A percentile compares a stretch with the other conserved stretches of the same genome.
phyloP scores from a whole-genome alignment of 225 moss, liverwort and hornwort species.

The Rhytidiadelphus loreus region DNA sequence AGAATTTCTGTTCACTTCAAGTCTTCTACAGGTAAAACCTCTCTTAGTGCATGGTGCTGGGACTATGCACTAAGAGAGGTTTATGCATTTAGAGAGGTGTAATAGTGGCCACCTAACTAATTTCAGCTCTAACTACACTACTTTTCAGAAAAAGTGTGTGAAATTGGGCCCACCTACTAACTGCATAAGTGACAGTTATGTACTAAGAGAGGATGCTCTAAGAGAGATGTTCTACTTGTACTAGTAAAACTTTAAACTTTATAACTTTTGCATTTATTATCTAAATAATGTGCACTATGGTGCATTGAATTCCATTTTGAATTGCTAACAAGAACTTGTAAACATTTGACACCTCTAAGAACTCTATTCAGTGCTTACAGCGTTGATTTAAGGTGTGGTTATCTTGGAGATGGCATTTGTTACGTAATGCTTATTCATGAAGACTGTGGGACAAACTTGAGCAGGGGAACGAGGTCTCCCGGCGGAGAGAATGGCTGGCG shows the following conservation, averaged over 20 bases:
- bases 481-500: slow-evolving; percentile 91
- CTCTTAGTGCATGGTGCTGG: too few relatives aligned
- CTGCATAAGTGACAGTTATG: too few relatives aligned
- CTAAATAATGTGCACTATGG: not conserved
- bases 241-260: not conserved
- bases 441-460: not conserved
- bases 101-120: too few relatives aligned
- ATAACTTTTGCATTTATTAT: not conserved
- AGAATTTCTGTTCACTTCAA: not conserved
- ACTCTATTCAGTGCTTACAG: not conserved
- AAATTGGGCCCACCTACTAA: too few relatives aligned
- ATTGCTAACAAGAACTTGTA: not conserved
- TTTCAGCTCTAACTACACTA: too few relatives aligned
- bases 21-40: not conserved
- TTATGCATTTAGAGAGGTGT: too few relatives aligned
- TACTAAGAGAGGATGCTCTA: too few relatives aligned
- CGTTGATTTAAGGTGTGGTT: not conserved
- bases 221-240: too few relatives aligned
- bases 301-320: not conserved
- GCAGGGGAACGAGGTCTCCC: slow-evolving; percentile 74
- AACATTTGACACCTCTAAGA: not conserved
- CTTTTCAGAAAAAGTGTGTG: too few relatives aligned
- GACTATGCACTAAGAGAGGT: too few relatives aligned
- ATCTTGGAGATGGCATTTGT: not conserved
- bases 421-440: not conserved